These are phyloP conservation scores for Elsinoe fawcettii DNA, from an alignment of 2,329 filamentous ascomycete genomes.

Conservation along the genomic window DNA sequence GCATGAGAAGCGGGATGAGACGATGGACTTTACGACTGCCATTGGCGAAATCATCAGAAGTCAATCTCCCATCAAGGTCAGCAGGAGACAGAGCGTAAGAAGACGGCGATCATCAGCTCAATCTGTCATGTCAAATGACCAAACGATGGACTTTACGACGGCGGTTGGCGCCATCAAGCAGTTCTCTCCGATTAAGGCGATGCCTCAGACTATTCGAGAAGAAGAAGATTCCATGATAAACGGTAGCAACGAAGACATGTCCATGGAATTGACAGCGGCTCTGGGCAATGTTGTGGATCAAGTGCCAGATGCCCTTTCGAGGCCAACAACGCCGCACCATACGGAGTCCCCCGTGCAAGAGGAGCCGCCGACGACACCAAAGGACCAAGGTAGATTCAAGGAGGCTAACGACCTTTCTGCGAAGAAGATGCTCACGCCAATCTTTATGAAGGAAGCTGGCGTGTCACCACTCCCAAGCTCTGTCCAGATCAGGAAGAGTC, in stretches of 20 bases:
- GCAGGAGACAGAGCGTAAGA: conserved; percentile 15
- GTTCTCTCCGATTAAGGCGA: conserved; percentile 21
- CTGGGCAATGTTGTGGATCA: conserved; percentile 38
- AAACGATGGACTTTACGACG: conserved; percentile 35
- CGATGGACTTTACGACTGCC: conserved; percentile 51
- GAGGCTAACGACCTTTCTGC: conserved; percentile 39
- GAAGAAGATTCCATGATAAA: conserved; percentile 25
- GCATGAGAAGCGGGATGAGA: conserved; percentile 21
- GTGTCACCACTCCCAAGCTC: conserved; percentile 9
- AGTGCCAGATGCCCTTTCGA: conserved; percentile 14
- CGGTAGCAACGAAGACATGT: conserved; percentile 37
- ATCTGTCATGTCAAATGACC: conserved; percentile 20
- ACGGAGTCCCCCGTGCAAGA: conserved; percentile 43
- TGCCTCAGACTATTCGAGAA: conserved; percentile 19
- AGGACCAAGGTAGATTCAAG: conserved; percentile 48
- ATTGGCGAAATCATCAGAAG: conserved; percentile 37
- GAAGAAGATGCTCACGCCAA: conserved; percentile 29
- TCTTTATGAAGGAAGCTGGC: conserved; percentile 27
- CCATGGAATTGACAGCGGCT: conserved; percentile 47
- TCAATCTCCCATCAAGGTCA: conserved; percentile 12
- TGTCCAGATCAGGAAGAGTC: conserved; percentile 6
- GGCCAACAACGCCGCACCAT: conserved; percentile 29
- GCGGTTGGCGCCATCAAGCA: conserved; percentile 30
- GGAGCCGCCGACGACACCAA: conserved; percentile 47
- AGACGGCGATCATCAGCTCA: conserved; percentile 10